Evolutionary conservation across 1,284 basidiomycete genomes (phyloP), one percentile per base, ranked within the genome.

Genomic region (Neotropicomus parvogracilis): DNA sequence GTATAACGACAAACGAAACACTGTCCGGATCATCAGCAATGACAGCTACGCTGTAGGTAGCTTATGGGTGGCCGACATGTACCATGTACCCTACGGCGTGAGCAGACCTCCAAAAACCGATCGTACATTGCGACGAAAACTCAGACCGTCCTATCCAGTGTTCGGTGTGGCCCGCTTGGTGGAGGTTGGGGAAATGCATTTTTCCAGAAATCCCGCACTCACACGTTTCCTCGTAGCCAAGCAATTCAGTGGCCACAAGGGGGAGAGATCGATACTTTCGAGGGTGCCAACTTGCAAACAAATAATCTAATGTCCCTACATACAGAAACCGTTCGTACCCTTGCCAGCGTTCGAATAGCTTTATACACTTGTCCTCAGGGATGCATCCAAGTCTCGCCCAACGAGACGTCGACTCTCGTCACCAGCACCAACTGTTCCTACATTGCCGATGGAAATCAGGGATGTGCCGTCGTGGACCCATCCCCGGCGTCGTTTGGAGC

Each of bases 201-300:
- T 41, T 40, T 26, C 16, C n/a, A 12, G 13, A 31, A 16, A 33
- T 17, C 6, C 12, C 36, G 11, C 13, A 45, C 33, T 28, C 4
- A 39, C 29, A 8, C 21, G 20, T 14, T 10, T 49, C 26, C 13
- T 46, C 13, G 13, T 27, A 75, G 73, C n/a, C 77, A 79, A 57
- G 77, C 82, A 2, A 67, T 73, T 6, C 62, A 67, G 26, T 86
- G 85, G 85, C 84, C 84, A 1, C 62, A 63, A 20, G 84, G 83
- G 52, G 84, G 74, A 31, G 83, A 86, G 60, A 86, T 88, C 54
- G 87, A 91, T 65, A 85, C 83, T 4, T 80, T 89, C 54, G 88
- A 91, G 65, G 83, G 80, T 36, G 80, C 87, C 46, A 89, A 91
- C 65, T 69, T 78, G 50, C 74, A 74, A 40, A 74, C 70, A 8